Base-by-base conservation (phyloP, 1,139 yeast genomes). In the Blastobotrys apis region DNA sequence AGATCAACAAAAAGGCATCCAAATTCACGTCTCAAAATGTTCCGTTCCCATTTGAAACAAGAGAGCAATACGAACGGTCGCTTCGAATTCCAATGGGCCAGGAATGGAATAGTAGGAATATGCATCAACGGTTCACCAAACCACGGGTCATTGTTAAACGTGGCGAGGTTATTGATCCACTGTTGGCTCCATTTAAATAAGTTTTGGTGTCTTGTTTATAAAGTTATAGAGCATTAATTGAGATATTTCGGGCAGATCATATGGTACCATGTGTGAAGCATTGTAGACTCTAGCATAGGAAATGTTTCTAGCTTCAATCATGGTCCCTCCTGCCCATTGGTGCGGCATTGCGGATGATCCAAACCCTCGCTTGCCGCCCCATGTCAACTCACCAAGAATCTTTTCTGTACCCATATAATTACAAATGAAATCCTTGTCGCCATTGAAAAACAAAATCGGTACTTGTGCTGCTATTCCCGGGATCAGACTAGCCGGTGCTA, bases 41-140 rank as follows among this genome's bases (percentile, higher is more conserved):
- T 41, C 98, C 98, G 25, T 90, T 81, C 75, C 97, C 97, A 47
- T 92, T 76, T 64, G 97, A 92, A 66, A 83, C 83, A 49, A 75
- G 83, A 60, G 98, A 88, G 62, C 97, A 92, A 67, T 94, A 92
- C 64, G 98, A 92, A 65, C 77, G 95, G 61, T 81, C 95, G 2
- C 72, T 92, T 58, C 77, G 95, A 61, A 84, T 88, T 88, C 97
- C 98, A n/a, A 72, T 92, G 50, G 98, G 98, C 26, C 95, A 86
- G 66, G 96, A 92, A 68, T 92, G 97, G 97, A 81, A 94, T 3
- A 78, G 95, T 10, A 78, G 88, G 59, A 84, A 80, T 45, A 80
- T 95, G 2, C 94, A 86, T 69, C 95, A 88, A 69, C 79, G 79
- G 62, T 69, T 86, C 56, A 86, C 94, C 48, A 88, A 85, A 79